Conservation (phyloP, 768 basidiomycete genomes). For the Galerina marginata region DNA sequence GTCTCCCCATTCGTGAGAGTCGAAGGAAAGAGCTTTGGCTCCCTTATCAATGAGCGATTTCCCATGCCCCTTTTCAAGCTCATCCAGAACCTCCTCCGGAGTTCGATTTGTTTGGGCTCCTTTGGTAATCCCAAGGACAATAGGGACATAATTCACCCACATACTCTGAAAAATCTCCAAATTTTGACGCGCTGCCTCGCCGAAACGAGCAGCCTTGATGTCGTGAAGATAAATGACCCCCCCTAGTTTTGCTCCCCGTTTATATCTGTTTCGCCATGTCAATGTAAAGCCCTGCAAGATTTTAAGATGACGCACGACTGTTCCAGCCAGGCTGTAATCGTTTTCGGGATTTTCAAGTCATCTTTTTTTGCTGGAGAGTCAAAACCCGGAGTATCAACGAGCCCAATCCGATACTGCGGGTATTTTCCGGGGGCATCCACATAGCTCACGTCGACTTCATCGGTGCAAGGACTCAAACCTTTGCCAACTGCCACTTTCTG, state of each 20-base stretch:
- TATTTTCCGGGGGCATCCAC: neutral
- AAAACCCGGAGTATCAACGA: neutral
- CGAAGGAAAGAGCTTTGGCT: neutral
- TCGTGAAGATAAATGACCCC: constrained; percentile 1
- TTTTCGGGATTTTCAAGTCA: neutral
- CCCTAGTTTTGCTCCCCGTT: neutral
- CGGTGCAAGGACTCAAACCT: neutral
- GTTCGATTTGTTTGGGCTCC: neutral
- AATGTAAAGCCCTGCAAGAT: neutral
- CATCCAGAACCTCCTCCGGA: neutral
- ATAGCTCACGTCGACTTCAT: neutral
- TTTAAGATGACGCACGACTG: neutral
- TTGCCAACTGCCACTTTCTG: neutral
- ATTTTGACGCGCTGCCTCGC: neutral
- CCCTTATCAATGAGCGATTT: neutral
- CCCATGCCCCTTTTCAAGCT: neutral
- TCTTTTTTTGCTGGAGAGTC: neutral
- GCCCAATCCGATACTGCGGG: neutral
- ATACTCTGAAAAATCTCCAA: neutral
- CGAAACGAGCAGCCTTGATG: neutral
- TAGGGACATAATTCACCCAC: neutral
- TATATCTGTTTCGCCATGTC: neutral
- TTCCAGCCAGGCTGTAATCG: neutral
- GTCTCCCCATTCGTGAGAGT: too few species aligned
- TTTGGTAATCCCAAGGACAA: neutral